Evolutionary conservation across 2,329 filamentous ascomycete species (phyloP).

Genomic region (Didymosphaeria variabile): DNA sequence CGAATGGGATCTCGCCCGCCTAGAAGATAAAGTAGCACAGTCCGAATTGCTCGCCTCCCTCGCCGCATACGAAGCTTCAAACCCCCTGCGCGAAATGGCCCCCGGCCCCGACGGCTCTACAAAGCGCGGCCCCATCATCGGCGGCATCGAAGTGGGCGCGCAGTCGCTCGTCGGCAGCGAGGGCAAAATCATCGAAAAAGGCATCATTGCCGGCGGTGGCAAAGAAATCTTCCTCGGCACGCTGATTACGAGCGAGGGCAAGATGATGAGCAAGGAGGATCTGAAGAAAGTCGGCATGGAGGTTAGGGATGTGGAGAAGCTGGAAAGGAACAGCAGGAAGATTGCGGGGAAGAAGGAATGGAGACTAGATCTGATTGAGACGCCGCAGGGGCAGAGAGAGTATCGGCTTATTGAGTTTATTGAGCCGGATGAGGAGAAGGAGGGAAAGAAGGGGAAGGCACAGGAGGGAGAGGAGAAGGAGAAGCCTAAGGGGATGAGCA

Average conservation of each 20-base stretch:
- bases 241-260: constrained; percentile 67
- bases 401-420: constrained; percentile 70
- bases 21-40: constrained; percentile 43
- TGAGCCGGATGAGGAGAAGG: constrained; percentile 61
- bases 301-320: constrained; percentile 71
- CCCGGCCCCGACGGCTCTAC: constrained; percentile 39
- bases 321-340: constrained; percentile 73
- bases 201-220: constrained; percentile 57
- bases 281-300: constrained; percentile 74
- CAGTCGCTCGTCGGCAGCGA: constrained; percentile 64
- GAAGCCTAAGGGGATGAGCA: constrained; percentile 57
- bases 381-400: constrained; percentile 68
- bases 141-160: constrained; percentile 67
- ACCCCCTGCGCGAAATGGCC: constrained; percentile 46
- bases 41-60: constrained; percentile 34
- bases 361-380: constrained; percentile 82
- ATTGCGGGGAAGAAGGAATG: constrained; percentile 76
- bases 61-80: constrained; percentile 33
- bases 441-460: constrained; percentile 28
- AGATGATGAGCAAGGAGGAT: constrained; percentile 70
- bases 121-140: constrained; percentile 58
- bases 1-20: constrained; percentile 52
- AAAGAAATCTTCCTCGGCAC: constrained; percentile 64
- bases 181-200: constrained; percentile 65
- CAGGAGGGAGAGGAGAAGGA: constrained; percentile 32